These are phyloP conservation scores for Gossypium lobatum DNA, from an alignment of 441 rosid species.

Conservation along the genomic window DNA sequence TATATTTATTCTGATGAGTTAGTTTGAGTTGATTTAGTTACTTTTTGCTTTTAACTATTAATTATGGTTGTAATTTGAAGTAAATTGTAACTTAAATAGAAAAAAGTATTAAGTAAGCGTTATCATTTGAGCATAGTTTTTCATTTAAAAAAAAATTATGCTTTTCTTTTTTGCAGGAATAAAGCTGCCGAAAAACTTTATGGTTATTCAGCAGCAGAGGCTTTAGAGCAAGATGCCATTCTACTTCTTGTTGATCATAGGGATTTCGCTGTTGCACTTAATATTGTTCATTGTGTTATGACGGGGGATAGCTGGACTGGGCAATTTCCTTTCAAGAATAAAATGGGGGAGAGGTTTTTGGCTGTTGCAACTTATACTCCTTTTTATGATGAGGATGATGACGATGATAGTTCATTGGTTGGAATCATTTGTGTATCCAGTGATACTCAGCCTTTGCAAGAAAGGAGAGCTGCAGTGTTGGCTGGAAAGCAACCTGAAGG, in stretches of 20 bases:
- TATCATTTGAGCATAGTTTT: too few relatives aligned
- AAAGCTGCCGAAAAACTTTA: conserved; percentile 73
- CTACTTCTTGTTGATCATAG: conserved; percentile 57
- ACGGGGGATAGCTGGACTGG: conserved; percentile 87
- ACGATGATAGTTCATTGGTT: conserved; percentile 62
- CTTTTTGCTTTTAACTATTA: too few relatives aligned
- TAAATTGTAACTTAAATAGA: too few relatives aligned
- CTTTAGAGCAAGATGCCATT: conserved; percentile 63
- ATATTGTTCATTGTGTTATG: conserved; percentile 41
- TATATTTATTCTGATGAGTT: too few relatives aligned
- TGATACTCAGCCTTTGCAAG: conserved; percentile 46
- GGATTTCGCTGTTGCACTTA: conserved; percentile 43
- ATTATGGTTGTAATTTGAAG: too few relatives aligned
- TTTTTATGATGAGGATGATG: conserved; percentile 79
- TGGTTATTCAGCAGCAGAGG: conserved; percentile 73
- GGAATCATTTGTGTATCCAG: conserved; percentile 72
- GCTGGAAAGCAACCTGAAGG: conserved; percentile 34
- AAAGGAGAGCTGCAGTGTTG: conserved; percentile 25
- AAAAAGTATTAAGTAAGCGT: too few relatives aligned
- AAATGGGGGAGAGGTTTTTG: conserved; percentile 53
- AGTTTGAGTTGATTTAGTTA: too few relatives aligned
- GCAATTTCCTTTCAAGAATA: conserved; percentile 71
- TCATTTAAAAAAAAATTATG: background rate
- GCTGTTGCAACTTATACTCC: conserved; percentile 70
- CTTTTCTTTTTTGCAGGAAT: conserved; percentile 52